Evolutionary conservation across 2,329 filamentous ascomycete genomes (phyloP), one percentile per base, ranked within the genome.

Genomic region (Alternaria longipes): DNA sequence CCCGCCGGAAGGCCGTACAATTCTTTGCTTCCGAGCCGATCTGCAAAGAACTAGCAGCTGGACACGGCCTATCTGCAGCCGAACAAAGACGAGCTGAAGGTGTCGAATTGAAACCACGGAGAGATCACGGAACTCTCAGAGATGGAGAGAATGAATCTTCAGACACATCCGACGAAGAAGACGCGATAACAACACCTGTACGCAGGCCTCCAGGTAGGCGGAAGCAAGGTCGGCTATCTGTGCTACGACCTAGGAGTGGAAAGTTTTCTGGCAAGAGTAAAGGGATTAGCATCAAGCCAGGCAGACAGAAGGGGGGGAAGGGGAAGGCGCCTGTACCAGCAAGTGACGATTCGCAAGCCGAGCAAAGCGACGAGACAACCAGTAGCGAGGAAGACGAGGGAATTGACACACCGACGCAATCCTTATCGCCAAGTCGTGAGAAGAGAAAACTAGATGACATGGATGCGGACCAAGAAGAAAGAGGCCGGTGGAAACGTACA

Each of bases 211-310:
- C 69, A 26, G 62, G 64, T 6, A 60, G 65, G 62, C 63, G 61
- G 59, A 67, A 68, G 53, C 74, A 72, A 59, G 76, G 76, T 1
- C 68, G 68, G 11, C 61, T 77, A 4, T 81, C 79, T 7, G 67
- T 76, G 4, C 62, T 80, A 1, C 68, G 78, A 40, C 79, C 79
- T 0, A 79, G 64, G 50, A 76, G 70, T 38, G 64, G 69, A 45
- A 79, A 76, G 46, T 75, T 65, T 42, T 77, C 76, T 1, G 77
- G 77, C 32, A 80, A 80, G 62, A 73, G 72, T 34, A 74, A 76
- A 44, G 59, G 67, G 7, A 56, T 66, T 16, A 51, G 51, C 22
- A 54, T 60, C 40, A 56, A 36, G 16, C 36, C 50, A 28, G 32
- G 56, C 5, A 54, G 41, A 45, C 63, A 64, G 34, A 72, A 65